Conservation (phyloP, 2,329 filamentous ascomycete species). For the Alternaria sp. region DNA sequence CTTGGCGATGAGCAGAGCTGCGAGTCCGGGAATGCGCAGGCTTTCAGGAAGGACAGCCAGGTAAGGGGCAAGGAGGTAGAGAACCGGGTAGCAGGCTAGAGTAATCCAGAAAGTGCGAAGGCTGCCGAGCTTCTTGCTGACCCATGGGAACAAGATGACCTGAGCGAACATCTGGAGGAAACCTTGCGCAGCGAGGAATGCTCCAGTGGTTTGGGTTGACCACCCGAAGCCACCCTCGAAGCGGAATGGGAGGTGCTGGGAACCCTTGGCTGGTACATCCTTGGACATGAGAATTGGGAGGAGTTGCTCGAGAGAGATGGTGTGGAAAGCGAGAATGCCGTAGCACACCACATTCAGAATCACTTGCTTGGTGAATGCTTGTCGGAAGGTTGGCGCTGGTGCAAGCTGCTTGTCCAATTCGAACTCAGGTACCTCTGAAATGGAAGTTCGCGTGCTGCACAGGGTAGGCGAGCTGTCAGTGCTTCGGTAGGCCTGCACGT, state of each 20-base stretch:
- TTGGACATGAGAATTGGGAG: conserved; percentile 92
- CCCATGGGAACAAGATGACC: conserved; percentile 81
- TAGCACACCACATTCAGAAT: conserved; percentile 88
- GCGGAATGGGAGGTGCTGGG: conserved; percentile 77
- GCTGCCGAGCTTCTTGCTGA: conserved; percentile 78
- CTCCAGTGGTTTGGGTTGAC: conserved; percentile 82
- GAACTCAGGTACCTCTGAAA: conserved; percentile 47
- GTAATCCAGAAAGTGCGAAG: conserved; percentile 84
- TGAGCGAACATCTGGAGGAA: conserved; percentile 89
- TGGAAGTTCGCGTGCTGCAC: conserved; percentile 44
- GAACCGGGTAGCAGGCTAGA: conserved; percentile 81
- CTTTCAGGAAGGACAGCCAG: conserved; percentile 80
- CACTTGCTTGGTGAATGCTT: conserved; percentile 84
- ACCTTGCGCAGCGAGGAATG: conserved; percentile 89
- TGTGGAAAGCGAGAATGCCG: conserved; percentile 94
- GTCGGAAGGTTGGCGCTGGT: conserved; percentile 48
- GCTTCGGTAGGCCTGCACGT: conserved; percentile 71
- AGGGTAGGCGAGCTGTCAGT: conserved; percentile 64
- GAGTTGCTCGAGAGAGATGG: conserved; percentile 94
- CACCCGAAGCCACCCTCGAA: conserved; percentile 89
- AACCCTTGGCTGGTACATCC: conserved; percentile 58
- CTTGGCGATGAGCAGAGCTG: conserved; percentile 84
- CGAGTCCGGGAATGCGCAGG: conserved; percentile 78
- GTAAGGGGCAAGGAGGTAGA: conserved; percentile 90
- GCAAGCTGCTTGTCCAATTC: conserved; percentile 40